Evolutionary conservation across 73 alveolate genomes (phyloP), one percentile per base, ranked within the genome.

Genomic region (Tetrahymena elliotti): DNA sequence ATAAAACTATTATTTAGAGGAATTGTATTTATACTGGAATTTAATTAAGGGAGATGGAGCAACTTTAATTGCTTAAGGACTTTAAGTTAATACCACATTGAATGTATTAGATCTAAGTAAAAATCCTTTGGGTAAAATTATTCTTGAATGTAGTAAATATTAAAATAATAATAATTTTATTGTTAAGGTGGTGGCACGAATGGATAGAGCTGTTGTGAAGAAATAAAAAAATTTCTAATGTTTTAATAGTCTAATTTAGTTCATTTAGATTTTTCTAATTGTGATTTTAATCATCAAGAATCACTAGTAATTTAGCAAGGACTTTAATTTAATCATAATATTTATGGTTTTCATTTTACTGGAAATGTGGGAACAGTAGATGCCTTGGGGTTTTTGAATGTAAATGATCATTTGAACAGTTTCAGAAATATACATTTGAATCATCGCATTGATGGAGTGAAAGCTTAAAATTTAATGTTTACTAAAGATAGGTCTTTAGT

Each of bases 1-100:
- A 3, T 22, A 68, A 92, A 33, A 84, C 83, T 22, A 36, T 24
- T 33, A 37, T 18, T 18, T 96, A 33, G 94, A 38, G 35, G 96
- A 84, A 6, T 88, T 96, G 38, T 93, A 84, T 41, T 41, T 96
- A 34, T 95, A 94, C 68, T 96, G 97, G 98, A 96, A 96, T 95
- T 83, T 95, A 88, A 96, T 96, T 35, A 95, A 84, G 53, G 93
- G 94, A 37, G 93, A 95, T 39, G 97, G 98, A 8, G 97, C 95
- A 31, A 16, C 82, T 12, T 54, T 39, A 38, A 34, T 96, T n/a
- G 97, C 98, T 24, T 84, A 94, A 53, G 96, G 97, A 33, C 94
- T 96, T 18, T n/a, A 83, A 24, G 27, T 40, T 18, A 96, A 96
- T 40, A 93, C 84, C 4, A 88, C 92, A 9, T 38, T 96, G 18